Evolutionary conservation across 345 rosid genomes (phyloP).

Genomic region (Salix viminalis): DNA sequence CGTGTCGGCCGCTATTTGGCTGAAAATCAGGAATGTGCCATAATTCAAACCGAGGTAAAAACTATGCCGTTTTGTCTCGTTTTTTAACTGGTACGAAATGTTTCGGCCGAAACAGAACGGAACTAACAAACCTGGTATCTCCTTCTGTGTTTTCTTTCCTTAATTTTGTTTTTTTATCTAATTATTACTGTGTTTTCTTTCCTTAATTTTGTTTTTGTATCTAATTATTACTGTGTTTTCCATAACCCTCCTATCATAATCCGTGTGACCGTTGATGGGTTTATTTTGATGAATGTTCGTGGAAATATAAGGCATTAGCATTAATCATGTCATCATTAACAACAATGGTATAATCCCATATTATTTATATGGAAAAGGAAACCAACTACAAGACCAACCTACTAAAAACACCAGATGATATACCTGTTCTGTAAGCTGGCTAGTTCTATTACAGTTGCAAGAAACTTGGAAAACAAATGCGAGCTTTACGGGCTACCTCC

Average conservation of each 20-base stretch:
- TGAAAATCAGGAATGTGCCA: too few species aligned
- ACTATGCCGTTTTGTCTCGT: too few species aligned
- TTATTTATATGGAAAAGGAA: neutral
- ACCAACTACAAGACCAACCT: neutral
- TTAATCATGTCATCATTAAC: neutral
- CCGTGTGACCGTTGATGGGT: neutral
- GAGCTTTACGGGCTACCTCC: neutral
- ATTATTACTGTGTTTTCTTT: neutral
- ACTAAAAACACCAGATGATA: neutral
- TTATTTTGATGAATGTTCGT: neutral
- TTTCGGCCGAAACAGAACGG: too few species aligned
- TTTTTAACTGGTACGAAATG: too few species aligned
- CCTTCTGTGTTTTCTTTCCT: too few species aligned
- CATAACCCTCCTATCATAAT: neutral
- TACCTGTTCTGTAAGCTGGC: neutral
- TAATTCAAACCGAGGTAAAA: too few species aligned
- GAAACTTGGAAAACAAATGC: neutral
- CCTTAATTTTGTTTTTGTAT: too few species aligned
- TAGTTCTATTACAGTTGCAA: neutral
- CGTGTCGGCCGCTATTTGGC: too few species aligned
- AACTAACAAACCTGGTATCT: too few species aligned
- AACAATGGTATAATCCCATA: neutral
- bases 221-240: neutral
- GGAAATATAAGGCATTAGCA: neutral
- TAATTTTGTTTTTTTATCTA: too few species aligned